Conservation (phyloP, 2,329 filamentous ascomycete species). For the Xylaria sp. region DNA sequence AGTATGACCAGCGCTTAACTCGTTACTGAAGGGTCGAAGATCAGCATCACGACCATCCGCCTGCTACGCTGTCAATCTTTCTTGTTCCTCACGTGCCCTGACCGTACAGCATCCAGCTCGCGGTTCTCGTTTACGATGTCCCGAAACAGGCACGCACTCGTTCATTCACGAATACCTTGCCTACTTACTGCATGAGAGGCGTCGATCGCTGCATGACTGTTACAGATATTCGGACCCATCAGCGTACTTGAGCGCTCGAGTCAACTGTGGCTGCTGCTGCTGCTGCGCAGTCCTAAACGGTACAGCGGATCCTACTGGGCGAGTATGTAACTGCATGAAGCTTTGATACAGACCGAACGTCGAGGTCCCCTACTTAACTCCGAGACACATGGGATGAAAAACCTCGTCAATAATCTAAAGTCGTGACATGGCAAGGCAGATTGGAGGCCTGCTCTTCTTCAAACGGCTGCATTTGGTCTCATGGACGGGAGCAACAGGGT, state of each 20-base stretch:
- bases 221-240: neutral
- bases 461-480: neutral
- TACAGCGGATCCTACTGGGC: slow-evolving; percentile 16
- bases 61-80: neutral
- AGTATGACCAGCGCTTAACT: slow-evolving; percentile 21
- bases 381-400: neutral
- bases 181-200: neutral
- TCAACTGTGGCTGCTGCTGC: slow-evolving; percentile 11
- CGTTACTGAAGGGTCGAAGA: slow-evolving; percentile 9
- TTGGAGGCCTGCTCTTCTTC: neutral
- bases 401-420: neutral
- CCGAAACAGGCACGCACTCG: slow-evolving; percentile 13
- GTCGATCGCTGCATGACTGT: neutral
- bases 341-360: neutral
- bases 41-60: neutral
- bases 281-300: slow-evolving; percentile 5
- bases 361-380: slow-evolving; percentile 5
- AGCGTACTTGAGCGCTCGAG: slow-evolving; percentile 2
- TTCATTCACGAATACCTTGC: neutral
- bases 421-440: slow-evolving; percentile 15
- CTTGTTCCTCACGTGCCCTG: neutral
- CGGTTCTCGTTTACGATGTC: slow-evolving; percentile 2
- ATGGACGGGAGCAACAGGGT: neutral
- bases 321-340: slow-evolving; percentile 12
- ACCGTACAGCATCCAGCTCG: neutral